Conservation (phyloP, 306 rosid genomes). For the Astragalus glycyphyllos region DNA sequence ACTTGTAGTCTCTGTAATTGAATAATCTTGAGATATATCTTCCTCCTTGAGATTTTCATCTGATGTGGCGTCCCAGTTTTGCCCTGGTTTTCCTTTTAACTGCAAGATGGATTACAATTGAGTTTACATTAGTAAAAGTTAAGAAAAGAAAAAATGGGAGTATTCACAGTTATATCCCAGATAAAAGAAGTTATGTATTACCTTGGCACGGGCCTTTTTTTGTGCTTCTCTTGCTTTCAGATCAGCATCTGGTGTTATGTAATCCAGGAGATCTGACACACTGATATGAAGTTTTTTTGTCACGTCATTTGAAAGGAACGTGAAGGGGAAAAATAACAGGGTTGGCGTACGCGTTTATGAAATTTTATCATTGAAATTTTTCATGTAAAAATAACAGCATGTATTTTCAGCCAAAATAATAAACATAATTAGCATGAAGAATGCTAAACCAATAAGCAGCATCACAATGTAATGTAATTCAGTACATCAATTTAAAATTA, state of each 20-base stretch:
- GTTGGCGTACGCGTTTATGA: neutral
- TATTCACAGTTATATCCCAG: slow-evolving; percentile 9
- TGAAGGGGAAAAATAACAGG: neutral
- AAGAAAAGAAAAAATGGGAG: slow-evolving; percentile 11
- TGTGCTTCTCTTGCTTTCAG: slow-evolving; percentile 93
- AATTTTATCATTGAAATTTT: neutral
- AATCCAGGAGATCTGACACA: slow-evolving; percentile 98
- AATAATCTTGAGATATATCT: slow-evolving; percentile 52
- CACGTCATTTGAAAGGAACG: slow-evolving; percentile 22
- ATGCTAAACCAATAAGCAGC: too few relatives aligned
- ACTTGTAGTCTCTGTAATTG: slow-evolving; percentile 61
- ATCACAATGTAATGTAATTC: too few relatives aligned
- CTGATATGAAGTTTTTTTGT: slow-evolving; percentile 53
- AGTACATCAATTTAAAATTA: too few relatives aligned
- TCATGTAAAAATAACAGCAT: slow-evolving; percentile 5
- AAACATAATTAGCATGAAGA: neutral
- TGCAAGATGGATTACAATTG: slow-evolving; percentile 48
- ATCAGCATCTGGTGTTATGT: slow-evolving; percentile 92
- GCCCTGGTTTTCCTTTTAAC: slow-evolving; percentile 88
- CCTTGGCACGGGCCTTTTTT: slow-evolving; percentile 94
- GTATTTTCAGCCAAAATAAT: slow-evolving; percentile 3
- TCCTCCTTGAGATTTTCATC: slow-evolving; percentile 78
- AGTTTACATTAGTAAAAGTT: slow-evolving; percentile 31
- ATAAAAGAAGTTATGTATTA: slow-evolving; percentile 42
- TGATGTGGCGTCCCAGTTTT: slow-evolving; percentile 60